Evolutionary conservation across 345 rosid species (phyloP), one percentile per base, ranked within the genome.

Genomic region (Salix purpurea): DNA sequence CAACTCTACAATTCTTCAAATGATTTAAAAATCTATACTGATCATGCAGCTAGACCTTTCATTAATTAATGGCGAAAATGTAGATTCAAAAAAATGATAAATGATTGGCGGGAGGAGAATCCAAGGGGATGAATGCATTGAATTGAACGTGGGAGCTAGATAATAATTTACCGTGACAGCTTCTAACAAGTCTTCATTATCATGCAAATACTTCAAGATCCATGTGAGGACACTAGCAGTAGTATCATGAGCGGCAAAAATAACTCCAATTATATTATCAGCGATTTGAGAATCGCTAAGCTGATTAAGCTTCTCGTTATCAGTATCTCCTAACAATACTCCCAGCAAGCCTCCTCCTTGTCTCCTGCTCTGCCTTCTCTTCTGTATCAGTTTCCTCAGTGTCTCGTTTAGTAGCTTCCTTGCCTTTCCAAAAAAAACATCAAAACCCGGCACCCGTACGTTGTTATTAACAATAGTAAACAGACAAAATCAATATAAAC

Each of bases 231-330:
- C 92, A 77, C 93, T 90, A 15, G 98, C 98, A 24, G 99, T 95
- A 12, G 97, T 93, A 69, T 95, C 99, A n/a, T 91, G 96, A 68
- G 99, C 98, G 54, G 99, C 98, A 19, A 95, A 95, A 24, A 93
- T 90, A 5, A 95, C 94, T 36, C 99, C 99, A 46, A 95, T 93
- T 75, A 95, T 87, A 70, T 95, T 95, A 74, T 95, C 99, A 14
- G 96, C 94, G 66, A 95, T 91, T 42, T 95, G 99, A 28, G 90
- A 86, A 82, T 95, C 97, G 14, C 86, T 89, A 12, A 94, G 87
- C 48, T 76, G 73, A 36, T 81, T 82, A 1, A 66, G 74, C 76
- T 85, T 84, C n/a, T 78, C 86, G 65, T 58, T 13, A 10, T 87
- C 87, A 62, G 83, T 79, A 26, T 85, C 88, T 32, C 83, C 90